phyloP scores from a whole-genome alignment of 83 land plant species.

The Diphasiastrum complanatum region DNA sequence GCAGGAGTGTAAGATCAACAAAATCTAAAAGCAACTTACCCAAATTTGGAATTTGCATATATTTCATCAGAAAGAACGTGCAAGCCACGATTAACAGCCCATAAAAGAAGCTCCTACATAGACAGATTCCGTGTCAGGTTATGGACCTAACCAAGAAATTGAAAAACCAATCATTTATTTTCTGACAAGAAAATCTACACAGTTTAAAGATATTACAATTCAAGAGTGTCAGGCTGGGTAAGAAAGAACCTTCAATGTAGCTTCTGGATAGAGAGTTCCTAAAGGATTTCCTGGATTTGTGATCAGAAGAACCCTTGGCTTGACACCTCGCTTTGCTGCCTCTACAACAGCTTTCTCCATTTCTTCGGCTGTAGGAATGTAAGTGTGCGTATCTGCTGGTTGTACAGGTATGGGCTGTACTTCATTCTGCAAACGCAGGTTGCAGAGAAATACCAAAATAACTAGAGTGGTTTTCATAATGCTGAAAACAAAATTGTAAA shows the following conservation, averaged over 20 bases:
- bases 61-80: constrained; percentile 44
- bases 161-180: too few relatives aligned
- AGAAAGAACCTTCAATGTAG: constrained; percentile 41
- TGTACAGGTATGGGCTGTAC: constrained; percentile 39
- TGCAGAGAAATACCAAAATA: too few relatives aligned
- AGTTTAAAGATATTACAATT: too few relatives aligned
- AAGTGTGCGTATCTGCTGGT: constrained; percentile 34
- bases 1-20: background rate
- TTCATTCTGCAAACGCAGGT: constrained; percentile 34
- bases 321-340: constrained; percentile 27
- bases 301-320: constrained; percentile 29
- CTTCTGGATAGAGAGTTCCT: constrained; percentile 42
- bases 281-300: constrained; percentile 44
- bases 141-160: too few relatives aligned
- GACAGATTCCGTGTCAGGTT: too few relatives aligned
- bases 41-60: constrained; percentile 44
- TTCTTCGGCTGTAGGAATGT: constrained; percentile 35
- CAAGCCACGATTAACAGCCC: constrained; percentile 36
- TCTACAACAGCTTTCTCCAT: constrained; percentile 33
- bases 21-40: constrained; percentile 17
- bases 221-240: too few relatives aligned
- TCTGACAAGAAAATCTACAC: too few relatives aligned
- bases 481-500: too few relatives aligned
- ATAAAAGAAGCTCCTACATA: constrained; percentile 36
- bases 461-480: too few relatives aligned